A percentile compares a stretch with the other conserved stretches of the same genome.
phyloP scores from a whole-genome alignment of 2,329 filamentous ascomycete genomes.

The Sclerotinia borealis region DNA sequence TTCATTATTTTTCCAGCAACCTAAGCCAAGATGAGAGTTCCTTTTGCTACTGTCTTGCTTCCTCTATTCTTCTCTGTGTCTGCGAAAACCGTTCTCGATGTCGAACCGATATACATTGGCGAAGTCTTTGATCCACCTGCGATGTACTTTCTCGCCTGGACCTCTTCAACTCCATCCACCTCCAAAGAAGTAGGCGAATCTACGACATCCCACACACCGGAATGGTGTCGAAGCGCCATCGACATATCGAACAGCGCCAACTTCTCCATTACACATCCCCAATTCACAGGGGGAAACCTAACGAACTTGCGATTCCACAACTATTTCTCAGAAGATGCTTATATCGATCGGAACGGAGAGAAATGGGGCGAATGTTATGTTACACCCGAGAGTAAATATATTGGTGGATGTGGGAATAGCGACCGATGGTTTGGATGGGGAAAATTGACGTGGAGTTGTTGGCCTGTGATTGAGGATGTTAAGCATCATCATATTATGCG shows the following conservation, averaged over 20 bases:
- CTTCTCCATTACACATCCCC: slow-evolving; percentile 15
- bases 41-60: neutral
- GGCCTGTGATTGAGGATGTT: slow-evolving; percentile 12
- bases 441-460: slow-evolving; percentile 25
- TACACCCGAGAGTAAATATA: slow-evolving; percentile 23
- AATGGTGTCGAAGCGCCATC: slow-evolving; percentile 25
- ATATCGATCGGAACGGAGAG: slow-evolving; percentile 22
- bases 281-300: slow-evolving; percentile 15
- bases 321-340: slow-evolving; percentile 23
- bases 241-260: slow-evolving; percentile 17
- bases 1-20: no score
- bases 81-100: slow-evolving; percentile 12
- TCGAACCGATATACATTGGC: slow-evolving; percentile 27
- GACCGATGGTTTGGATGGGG: slow-evolving; percentile 24
- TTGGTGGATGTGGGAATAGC: slow-evolving; percentile 22
- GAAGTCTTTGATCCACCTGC: slow-evolving; percentile 28
- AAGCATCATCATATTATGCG: neutral
- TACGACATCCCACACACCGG: neutral
- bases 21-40: slow-evolving; percentile 16
- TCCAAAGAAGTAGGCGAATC: neutral
- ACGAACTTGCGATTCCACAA: slow-evolving; percentile 22
- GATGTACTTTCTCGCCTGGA: slow-evolving; percentile 29
- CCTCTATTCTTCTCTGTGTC: neutral
- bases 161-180: slow-evolving; percentile 7
- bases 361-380: slow-evolving; percentile 25